phyloP scores from a whole-genome alignment of 1,139 yeast species.

The Scheffersomyces parashehatae region DNA sequence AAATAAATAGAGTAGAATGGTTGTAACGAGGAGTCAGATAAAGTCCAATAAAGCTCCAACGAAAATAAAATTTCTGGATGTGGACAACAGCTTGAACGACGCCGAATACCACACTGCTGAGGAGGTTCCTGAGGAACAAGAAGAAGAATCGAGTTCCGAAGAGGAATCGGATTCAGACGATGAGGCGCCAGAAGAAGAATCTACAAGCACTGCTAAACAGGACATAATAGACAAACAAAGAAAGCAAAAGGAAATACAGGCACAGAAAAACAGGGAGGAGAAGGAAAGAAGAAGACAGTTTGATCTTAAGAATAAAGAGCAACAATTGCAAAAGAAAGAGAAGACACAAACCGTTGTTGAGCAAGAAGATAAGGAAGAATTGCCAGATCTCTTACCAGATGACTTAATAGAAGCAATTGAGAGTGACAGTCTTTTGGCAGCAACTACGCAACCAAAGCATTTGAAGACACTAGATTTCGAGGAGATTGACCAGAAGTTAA shows the following conservation, averaged over 20 bases:
- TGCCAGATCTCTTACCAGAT: constrained; percentile 54
- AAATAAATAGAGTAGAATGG: constrained; percentile 11
- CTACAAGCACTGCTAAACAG: constrained; percentile 29
- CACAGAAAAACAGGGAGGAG: constrained; percentile 34
- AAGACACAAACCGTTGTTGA: constrained; percentile 16
- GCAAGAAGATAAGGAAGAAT: constrained; percentile 23
- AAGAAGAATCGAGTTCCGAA: constrained; percentile 15
- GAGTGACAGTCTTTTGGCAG: constrained; percentile 5
- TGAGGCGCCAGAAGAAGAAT: constrained; percentile 54
- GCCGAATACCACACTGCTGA: constrained; percentile 21
- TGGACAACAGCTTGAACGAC: constrained; percentile 6
- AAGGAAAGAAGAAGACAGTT: constrained; percentile 53
- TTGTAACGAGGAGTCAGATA: constrained; percentile 16
- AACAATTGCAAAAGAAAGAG: constrained; percentile 38
- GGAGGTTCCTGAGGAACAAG: constrained; percentile 11
- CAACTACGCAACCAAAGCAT: constrained; percentile 27
- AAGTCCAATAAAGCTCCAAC: constrained; percentile 10
- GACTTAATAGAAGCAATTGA: constrained; percentile 40
- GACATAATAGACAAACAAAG: constrained; percentile 36
- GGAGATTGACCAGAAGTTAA: constrained; percentile 25
- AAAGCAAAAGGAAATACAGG: constrained; percentile 31
- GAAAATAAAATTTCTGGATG: constrained; percentile 21
- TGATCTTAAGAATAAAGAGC: constrained; percentile 50
- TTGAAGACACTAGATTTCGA: constrained; percentile 39
- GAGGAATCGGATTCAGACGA: constrained; percentile 31